phyloP scores from a whole-genome alignment of 768 basidiomycete genomes.

The Panus rudis region DNA sequence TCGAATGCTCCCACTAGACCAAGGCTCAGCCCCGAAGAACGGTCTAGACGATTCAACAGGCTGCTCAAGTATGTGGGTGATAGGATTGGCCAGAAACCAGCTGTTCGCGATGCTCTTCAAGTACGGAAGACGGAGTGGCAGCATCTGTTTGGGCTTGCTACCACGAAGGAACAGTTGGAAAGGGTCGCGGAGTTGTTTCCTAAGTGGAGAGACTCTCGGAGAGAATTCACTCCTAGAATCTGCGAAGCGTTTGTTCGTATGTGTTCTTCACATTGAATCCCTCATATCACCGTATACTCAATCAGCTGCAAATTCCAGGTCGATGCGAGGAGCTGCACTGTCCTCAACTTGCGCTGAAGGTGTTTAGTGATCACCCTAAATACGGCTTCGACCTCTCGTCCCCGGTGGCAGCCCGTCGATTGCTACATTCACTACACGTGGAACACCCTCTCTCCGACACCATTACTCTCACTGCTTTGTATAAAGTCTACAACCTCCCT shows the following conservation, averaged over 20 bases:
- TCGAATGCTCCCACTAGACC: background rate
- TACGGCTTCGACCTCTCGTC: constrained; percentile 47
- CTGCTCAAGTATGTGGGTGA: constrained; percentile 30
- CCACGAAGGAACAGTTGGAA: constrained; percentile 41
- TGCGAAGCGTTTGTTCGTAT: constrained; percentile 44
- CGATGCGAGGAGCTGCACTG: constrained; percentile 55
- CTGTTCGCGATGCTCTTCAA: constrained; percentile 18
- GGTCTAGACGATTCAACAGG: constrained; percentile 28
- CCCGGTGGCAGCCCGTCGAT: constrained; percentile 43
- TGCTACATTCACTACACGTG: constrained; percentile 49
- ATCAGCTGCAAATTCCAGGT: constrained; percentile 29
- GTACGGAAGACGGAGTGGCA: constrained; percentile 44
- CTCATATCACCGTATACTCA: background rate
- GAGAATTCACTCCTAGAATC: constrained; percentile 32
- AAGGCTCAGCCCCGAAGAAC: constrained; percentile 27
- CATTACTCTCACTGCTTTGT: constrained; percentile 47
- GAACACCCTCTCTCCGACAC: constrained; percentile 39
- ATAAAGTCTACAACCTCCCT: constrained; percentile 46
- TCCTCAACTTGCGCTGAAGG: constrained; percentile 48
- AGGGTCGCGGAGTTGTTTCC: constrained; percentile 41
- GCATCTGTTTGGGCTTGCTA: constrained; percentile 44
- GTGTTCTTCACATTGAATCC: constrained; percentile 28
- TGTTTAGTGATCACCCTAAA: constrained; percentile 56
- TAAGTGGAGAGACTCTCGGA: constrained; percentile 39
- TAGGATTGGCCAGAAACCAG: constrained; percentile 34